Conservation (phyloP, 2,329 filamentous ascomycete genomes). For the Monilinia aucupariae region DNA sequence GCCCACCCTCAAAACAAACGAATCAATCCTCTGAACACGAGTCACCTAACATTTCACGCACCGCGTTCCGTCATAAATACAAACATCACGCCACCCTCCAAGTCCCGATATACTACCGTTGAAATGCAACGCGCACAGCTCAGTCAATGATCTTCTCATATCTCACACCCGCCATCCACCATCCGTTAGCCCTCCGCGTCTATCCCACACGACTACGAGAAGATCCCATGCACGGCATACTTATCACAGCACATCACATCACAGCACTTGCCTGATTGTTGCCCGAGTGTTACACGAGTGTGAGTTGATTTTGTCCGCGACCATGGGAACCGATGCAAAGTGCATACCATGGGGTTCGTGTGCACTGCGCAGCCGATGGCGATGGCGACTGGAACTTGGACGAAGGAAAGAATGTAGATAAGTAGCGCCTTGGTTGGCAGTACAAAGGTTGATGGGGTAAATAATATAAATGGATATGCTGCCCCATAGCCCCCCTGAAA, state of each 20-base stretch:
- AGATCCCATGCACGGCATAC: background rate
- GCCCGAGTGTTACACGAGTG: background rate
- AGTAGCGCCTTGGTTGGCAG: background rate
- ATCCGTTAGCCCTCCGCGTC: background rate
- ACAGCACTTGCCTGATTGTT: background rate
- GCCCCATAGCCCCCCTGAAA: no score
- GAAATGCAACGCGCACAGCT: constrained; percentile 6
- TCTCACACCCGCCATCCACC: background rate
- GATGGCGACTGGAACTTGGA: background rate
- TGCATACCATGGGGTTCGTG: background rate
- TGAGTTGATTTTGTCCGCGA: background rate
- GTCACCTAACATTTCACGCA: background rate
- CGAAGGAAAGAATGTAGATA: background rate
- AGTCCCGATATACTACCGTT: background rate
- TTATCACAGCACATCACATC: background rate
- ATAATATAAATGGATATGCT: no score
- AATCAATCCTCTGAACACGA: background rate
- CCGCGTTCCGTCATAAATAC: background rate
- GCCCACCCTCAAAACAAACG: background rate
- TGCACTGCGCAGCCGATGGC: background rate
- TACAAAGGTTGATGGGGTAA: no score
- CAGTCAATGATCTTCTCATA: background rate
- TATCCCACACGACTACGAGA: background rate
- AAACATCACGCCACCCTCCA: background rate
- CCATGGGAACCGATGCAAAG: background rate